Evolutionary conservation across 345 rosid genomes (phyloP), one percentile per base, ranked within the genome.

Genomic region (Hypericum perforatum): DNA sequence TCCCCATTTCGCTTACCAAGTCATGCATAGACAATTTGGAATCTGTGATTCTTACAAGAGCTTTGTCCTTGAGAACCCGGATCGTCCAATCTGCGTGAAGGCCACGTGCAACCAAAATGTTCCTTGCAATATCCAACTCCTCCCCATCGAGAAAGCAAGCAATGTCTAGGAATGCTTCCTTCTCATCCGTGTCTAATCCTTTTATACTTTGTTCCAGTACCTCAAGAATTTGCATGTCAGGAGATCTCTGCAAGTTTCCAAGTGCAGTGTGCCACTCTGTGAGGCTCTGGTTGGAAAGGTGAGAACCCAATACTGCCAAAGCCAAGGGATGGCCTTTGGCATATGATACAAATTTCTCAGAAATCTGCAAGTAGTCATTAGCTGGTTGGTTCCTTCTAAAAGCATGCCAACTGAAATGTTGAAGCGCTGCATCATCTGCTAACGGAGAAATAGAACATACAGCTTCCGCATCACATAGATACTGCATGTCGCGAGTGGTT

Each of bases 141-240:
- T 42, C 9, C 0, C 71, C 71, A 16, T 45, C 61, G 37, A 67
- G 61, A 58, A 67, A 67, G 46, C 71, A 67, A 0, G 62, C 71
- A 43, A 50, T 22, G n/a, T 50, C 39, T 3, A 50, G 54, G 12
- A 50, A 50, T 9, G 36, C 36, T 6, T 22, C 54, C 54, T 50
- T 50, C 39, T 50, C 54, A 6, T 50, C 39, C 9, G 10, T 13
- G 2, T 16, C 38, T n/a, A 50, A 39, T 3, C 37, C 54, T 29
- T 50, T 39, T 11, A 14, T 29, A 50, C 54, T 22, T 50, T 14
- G 7, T 50, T 13, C 10, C 11, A 50, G 54, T 7, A 22, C 39
- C 10, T 50, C 5, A 0, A 11, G n/a, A 6, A 50, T 9, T 3
- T 50, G 5, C 6, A 22, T 3, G 52, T 22, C 9, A 48, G 52